A percentile compares a stretch with the other conserved stretches of the same genome.
Conservation (phyloP, 306 rosid genomes). For the Calophaca sinica region DNA sequence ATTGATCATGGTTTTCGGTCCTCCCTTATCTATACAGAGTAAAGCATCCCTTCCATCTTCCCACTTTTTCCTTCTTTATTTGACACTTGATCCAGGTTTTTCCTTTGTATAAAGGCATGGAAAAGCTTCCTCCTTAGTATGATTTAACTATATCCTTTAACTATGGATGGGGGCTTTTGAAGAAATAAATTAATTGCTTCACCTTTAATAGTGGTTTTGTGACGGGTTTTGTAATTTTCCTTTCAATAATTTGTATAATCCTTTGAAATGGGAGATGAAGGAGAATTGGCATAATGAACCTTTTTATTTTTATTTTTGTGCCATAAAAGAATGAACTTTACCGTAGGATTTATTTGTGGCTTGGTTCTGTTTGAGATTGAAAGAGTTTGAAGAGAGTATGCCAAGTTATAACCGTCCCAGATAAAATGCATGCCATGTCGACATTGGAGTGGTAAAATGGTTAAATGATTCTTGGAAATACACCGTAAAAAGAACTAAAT, state of each 20-base stretch:
- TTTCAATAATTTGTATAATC: conserved; percentile 23
- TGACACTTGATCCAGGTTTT: conserved; percentile 16
- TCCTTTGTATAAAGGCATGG: conserved; percentile 1
- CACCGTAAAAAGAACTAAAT: conserved; percentile 2
- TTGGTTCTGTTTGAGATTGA: conserved; percentile 12
- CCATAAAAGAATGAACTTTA: conserved; percentile 15
- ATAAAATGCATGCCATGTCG: conserved; percentile 28
- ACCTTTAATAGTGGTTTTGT: not conserved
- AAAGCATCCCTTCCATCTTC: conserved; percentile 1
- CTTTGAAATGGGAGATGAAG: conserved; percentile 21
- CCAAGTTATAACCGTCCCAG: conserved; percentile 15
- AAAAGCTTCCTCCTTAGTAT: conserved; percentile 22
- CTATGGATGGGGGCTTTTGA: not conserved
- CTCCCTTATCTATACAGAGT: conserved; percentile 30
- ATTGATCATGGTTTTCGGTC: not conserved
- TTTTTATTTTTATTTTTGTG: conserved; percentile 2
- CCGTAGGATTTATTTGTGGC: conserved; percentile 15
- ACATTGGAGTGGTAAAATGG: conserved; percentile 31
- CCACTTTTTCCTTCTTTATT: conserved; percentile 27
- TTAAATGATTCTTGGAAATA: conserved; percentile 33
- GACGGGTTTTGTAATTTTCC: conserved; percentile 1
- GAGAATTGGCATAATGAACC: conserved; percentile 29
- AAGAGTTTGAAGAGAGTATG: conserved; percentile 15
- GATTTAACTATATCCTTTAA: conserved; percentile 3
- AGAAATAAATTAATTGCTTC: conserved; percentile 10